These are phyloP conservation scores for Leccinum subtestaceum DNA, from an alignment of 768 basidiomycete species.

Conservation along the genomic window DNA sequence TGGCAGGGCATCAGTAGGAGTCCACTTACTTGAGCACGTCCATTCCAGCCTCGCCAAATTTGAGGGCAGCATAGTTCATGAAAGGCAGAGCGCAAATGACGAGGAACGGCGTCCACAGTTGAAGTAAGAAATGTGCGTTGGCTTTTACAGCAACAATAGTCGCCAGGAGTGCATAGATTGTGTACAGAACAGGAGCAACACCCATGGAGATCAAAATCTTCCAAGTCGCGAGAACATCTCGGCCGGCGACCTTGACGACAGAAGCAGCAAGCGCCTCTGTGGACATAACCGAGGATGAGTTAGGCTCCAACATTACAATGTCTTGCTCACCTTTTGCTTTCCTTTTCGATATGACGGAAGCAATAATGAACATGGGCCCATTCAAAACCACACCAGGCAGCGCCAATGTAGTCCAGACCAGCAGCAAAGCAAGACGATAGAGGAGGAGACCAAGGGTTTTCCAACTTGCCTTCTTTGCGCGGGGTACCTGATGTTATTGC, in stretches of 20 bases:
- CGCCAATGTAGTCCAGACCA: conserved; percentile 80
- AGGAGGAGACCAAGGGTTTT: conserved; percentile 80
- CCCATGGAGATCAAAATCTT: conserved; percentile 93
- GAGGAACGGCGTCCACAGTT: conserved; percentile 73
- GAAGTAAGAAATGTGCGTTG: conserved; percentile 58
- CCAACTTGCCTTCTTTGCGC: conserved; percentile 82
- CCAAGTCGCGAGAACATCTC: conserved; percentile 97
- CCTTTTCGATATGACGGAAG: conserved; percentile 79
- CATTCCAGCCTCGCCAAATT: conserved; percentile 97
- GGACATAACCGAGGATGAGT: background rate
- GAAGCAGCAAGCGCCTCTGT: conserved; percentile 94
- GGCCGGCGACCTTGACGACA: conserved; percentile 90
- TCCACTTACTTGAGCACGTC: conserved; percentile 89
- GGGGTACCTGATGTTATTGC: conserved; percentile 59
- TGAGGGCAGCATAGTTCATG: conserved; percentile 89
- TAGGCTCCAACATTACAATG: background rate
- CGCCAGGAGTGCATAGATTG: conserved; percentile 78
- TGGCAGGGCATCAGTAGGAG: background rate
- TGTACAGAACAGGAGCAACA: conserved; percentile 83
- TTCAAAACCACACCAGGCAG: conserved; percentile 90
- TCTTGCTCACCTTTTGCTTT: conserved; percentile 76
- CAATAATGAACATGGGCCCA: conserved; percentile 89
- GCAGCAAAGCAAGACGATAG: conserved; percentile 76
- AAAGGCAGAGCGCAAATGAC: conserved; percentile 75
- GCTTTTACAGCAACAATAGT: conserved; percentile 69